These are phyloP conservation scores for Scedosporium minutisporum DNA, from an alignment of 2,329 filamentous ascomycete species.

Conservation along the genomic window DNA sequence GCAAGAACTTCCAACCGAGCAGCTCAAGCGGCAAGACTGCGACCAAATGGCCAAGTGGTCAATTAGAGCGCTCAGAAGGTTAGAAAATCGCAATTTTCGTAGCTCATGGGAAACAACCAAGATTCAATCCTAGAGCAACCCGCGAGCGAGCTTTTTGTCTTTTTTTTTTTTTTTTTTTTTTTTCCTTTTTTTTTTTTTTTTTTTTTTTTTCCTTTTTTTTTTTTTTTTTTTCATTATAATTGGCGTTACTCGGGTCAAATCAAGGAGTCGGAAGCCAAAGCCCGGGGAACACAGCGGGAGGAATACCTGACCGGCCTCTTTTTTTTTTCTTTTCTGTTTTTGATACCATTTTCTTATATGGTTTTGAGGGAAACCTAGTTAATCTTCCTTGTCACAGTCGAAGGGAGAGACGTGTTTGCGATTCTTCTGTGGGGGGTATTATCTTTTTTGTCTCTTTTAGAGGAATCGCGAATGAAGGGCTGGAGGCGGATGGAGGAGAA, in stretches of 20 bases:
- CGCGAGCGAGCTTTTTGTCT: slow-evolving; percentile 12
- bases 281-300: not conserved
- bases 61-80: too few species aligned
- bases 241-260: not conserved
- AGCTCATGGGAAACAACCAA: too few species aligned
- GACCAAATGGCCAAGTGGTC: too few species aligned
- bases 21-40: too few species aligned
- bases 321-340: not conserved
- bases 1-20: not conserved
- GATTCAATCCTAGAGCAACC: too few species aligned
- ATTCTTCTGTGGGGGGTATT: not conserved
- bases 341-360: not conserved
- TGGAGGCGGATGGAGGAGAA: not conserved
- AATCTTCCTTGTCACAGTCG: not conserved
- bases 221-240: not conserved
- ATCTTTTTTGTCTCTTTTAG: too few species aligned
- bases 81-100: too few species aligned
- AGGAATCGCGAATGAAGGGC: not conserved
- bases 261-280: not conserved
- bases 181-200: not conserved
- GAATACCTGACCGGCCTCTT: not conserved
- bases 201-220: slow-evolving; percentile 10
- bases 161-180: slow-evolving; percentile 11
- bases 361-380: not conserved
- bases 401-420: not conserved